Conservation (phyloP, 2,329 filamentous ascomycete genomes). For the Xylaria multiplex region DNA sequence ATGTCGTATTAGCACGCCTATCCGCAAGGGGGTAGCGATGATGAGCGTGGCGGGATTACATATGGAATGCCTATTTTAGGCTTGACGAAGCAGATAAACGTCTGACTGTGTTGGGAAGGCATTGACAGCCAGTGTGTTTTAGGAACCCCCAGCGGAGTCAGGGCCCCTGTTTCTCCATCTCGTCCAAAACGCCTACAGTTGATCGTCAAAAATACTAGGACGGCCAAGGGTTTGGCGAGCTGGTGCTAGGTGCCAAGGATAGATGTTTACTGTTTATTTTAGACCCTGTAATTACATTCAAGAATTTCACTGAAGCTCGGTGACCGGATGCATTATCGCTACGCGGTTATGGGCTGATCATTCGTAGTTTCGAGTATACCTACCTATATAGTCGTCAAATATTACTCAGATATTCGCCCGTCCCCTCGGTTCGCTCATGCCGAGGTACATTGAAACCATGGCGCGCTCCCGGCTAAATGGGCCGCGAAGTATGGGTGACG, state of each 20-base stretch:
- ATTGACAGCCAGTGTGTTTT: background rate
- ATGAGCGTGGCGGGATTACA: background rate
- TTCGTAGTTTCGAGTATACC: background rate
- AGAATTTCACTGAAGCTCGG: slow-evolving; percentile 13
- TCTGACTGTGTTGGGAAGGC: background rate
- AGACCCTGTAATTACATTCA: background rate
- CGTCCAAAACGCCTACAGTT: background rate
- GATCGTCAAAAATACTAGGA: background rate
- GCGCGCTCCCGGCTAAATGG: slow-evolving; percentile 3
- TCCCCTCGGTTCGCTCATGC: slow-evolving; percentile 1
- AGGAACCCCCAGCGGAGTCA: background rate
- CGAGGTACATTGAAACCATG: background rate
- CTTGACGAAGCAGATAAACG: background rate
- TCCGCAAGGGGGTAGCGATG: background rate
- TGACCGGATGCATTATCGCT: slow-evolving; percentile 1
- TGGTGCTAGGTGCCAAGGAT: slow-evolving; percentile 2
- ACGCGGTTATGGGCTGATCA: background rate
- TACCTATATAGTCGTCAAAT: background rate
- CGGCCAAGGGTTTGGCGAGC: slow-evolving; percentile 22
- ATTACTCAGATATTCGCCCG: slow-evolving; percentile 3
- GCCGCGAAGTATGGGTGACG: background rate
- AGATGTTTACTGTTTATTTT: slow-evolving; percentile 30
- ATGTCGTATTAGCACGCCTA: no score
- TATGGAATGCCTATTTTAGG: slow-evolving; percentile 8
- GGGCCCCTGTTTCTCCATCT: background rate